Conservation (phyloP, 2,329 filamentous ascomycete species). For the Ophiosphaerella korrae region DNA sequence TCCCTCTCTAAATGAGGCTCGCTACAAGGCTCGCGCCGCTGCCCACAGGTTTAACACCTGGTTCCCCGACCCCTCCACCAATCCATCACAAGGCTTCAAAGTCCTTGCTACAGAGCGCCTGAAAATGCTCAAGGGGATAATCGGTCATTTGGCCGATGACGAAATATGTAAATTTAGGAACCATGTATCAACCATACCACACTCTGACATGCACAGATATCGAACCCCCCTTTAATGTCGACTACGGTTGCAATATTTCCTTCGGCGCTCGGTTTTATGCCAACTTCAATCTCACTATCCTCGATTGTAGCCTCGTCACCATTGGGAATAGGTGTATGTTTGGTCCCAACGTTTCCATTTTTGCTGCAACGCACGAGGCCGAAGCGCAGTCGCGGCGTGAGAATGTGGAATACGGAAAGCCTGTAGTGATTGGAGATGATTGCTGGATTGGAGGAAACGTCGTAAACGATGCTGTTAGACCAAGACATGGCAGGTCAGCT, state of each 20-base stretch:
- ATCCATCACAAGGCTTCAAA: conserved; percentile 26
- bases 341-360: conserved; percentile 59
- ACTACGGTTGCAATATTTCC: conserved; percentile 69
- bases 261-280: conserved; percentile 68
- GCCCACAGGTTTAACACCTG: conserved; percentile 64
- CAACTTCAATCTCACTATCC: conserved; percentile 61
- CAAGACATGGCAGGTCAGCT: too few species aligned
- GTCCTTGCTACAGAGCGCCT: conserved; percentile 31
- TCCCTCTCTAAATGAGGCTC: conserved; percentile 56
- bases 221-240: conserved; percentile 66
- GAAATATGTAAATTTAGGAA: conserved; percentile 25
- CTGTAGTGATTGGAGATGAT: conserved; percentile 53
- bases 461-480: too few species aligned
- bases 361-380: conserved; percentile 59
- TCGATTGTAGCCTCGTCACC: conserved; percentile 59
- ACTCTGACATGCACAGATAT: conserved; percentile 44
- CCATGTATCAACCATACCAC: too few species aligned
- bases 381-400: conserved; percentile 55
- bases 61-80: conserved; percentile 27
- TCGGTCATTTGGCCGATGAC: conserved; percentile 42
- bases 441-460: conserved; percentile 56
- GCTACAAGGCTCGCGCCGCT: conserved; percentile 61
- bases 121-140: conserved; percentile 30
- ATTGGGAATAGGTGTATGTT: conserved; percentile 60
- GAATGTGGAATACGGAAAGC: conserved; percentile 56